Evolutionary conservation across 1,284 basidiomycete species (phyloP).

Genomic region (Blastosporella zonata): DNA sequence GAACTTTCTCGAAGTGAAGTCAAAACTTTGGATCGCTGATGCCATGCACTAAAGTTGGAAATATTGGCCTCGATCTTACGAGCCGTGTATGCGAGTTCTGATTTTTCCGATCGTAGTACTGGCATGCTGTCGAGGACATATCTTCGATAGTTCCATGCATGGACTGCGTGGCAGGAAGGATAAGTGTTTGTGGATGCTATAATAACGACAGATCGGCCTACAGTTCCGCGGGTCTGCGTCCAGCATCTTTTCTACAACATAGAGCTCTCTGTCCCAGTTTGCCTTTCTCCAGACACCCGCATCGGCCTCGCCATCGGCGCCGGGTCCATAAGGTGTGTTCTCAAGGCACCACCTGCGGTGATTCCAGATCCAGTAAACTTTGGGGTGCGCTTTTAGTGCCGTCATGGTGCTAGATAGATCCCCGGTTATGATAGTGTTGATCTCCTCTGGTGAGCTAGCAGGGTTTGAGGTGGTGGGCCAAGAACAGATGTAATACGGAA

Average conservation of each 20-base stretch:
- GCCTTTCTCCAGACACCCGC: constrained; percentile 64
- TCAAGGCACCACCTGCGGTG: constrained; percentile 92
- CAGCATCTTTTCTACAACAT: constrained; percentile 86
- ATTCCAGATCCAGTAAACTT: constrained; percentile 97
- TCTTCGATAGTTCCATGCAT: constrained; percentile 89
- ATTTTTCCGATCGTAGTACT: constrained; percentile 43
- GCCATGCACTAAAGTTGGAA: constrained; percentile 99
- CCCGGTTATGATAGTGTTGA: constrained; percentile 61
- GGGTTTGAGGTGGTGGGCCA: constrained; percentile 4
- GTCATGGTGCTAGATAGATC: constrained; percentile 82
- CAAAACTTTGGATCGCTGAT: constrained; percentile 88
- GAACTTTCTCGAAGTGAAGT: constrained; percentile 63
- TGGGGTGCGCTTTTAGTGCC: constrained; percentile 81
- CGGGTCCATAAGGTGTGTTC: constrained; percentile 73
- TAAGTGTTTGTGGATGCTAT: not conserved
- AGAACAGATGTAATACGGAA: constrained; percentile 6
- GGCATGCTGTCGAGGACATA: constrained; percentile 77
- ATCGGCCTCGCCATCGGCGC: constrained; percentile 39
- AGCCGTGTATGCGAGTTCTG: constrained; percentile 81
- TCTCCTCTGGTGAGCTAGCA: constrained; percentile 56
- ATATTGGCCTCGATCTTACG: constrained; percentile 94
- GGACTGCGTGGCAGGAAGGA: constrained; percentile 50
- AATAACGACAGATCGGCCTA: constrained; percentile 38
- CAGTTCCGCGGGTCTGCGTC: constrained; percentile 89
- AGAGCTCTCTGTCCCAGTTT: constrained; percentile 82